A percentile compares a stretch with the other conserved stretches of the same genome.
Evolutionary conservation across 2,329 filamentous ascomycete species (phyloP).

Genomic region (Microsporum ferrugineum): DNA sequence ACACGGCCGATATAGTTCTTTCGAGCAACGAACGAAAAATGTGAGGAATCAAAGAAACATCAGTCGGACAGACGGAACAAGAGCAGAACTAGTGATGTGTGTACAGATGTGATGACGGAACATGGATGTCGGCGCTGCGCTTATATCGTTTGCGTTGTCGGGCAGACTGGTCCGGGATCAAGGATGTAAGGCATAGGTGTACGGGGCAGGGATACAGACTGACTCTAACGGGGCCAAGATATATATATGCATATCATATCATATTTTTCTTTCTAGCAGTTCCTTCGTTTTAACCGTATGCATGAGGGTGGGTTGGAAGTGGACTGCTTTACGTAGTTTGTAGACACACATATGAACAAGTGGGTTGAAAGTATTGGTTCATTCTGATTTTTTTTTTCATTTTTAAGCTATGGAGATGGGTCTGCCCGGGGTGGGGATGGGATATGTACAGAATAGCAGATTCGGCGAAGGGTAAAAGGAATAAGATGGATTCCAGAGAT

Average conservation of each 20-base stretch:
- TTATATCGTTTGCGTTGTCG: neutral
- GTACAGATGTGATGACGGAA: too few relatives aligned
- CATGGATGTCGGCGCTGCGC: neutral
- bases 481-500: neutral
- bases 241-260: neutral
- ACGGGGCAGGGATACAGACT: neutral
- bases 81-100: neutral
- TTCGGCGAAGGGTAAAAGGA: too few relatives aligned
- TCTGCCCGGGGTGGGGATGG: too few relatives aligned
- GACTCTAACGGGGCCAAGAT: neutral
- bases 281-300: neutral
- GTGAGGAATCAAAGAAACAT: neutral
- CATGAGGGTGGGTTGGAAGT: neutral
- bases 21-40: neutral
- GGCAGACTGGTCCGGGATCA: neutral
- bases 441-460: neutral
- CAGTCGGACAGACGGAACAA: neutral
- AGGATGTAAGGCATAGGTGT: neutral
- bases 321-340: too few relatives aligned
- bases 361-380: too few relatives aligned
- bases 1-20: constrained; percentile 1
- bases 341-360: too few relatives aligned
- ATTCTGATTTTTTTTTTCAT: too few relatives aligned
- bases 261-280: neutral
- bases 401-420: too few relatives aligned